Evolutionary conservation across 1,284 basidiomycete species (phyloP).

Genomic region (Rhodotorula sp.): DNA sequence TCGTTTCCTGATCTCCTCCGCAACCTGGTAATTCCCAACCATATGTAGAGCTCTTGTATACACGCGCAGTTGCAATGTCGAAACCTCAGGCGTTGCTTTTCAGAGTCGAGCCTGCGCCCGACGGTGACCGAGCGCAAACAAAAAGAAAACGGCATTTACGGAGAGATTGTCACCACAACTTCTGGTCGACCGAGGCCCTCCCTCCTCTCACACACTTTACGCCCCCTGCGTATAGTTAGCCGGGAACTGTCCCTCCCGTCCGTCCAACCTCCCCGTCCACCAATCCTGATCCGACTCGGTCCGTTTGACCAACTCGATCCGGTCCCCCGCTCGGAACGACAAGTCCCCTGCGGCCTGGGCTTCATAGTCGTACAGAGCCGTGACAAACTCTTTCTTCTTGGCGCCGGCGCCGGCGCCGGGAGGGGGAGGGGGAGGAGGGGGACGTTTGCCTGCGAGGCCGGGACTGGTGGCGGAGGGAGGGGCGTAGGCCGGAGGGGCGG

Average conservation of each 20-base stretch:
- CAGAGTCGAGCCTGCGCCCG: too few relatives aligned
- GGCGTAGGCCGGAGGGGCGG: slow-evolving; percentile 49
- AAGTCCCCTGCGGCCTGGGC: slow-evolving; percentile 92
- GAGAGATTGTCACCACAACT: too few relatives aligned
- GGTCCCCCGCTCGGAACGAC: slow-evolving; percentile 86
- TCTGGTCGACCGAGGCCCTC: too few relatives aligned
- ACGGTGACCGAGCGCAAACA: too few relatives aligned
- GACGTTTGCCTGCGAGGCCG: slow-evolving; percentile 64
- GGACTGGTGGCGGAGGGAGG: slow-evolving; percentile 45
- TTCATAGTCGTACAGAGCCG: slow-evolving; percentile 91
- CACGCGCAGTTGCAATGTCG: too few relatives aligned
- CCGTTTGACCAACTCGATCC: slow-evolving; percentile 86
- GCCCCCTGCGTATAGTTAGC: slow-evolving; percentile 56
- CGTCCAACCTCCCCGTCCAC: slow-evolving; percentile 91
- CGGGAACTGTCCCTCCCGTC: slow-evolving; percentile 87
- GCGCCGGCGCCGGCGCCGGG: slow-evolving; percentile 57
- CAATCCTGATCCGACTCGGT: slow-evolving; percentile 87
- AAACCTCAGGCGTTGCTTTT: too few relatives aligned
- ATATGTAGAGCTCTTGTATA: too few relatives aligned
- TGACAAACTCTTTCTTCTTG: slow-evolving; percentile 65
- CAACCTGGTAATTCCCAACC: too few relatives aligned
- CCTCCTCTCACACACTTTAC: background rate
- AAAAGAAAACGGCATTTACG: too few relatives aligned
- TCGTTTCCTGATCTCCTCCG: too few relatives aligned
- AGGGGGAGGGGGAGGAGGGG: slow-evolving; percentile 79